Base-by-base conservation (phyloP, 2,329 filamentous ascomycete species). In the Venturia effusa region DNA sequence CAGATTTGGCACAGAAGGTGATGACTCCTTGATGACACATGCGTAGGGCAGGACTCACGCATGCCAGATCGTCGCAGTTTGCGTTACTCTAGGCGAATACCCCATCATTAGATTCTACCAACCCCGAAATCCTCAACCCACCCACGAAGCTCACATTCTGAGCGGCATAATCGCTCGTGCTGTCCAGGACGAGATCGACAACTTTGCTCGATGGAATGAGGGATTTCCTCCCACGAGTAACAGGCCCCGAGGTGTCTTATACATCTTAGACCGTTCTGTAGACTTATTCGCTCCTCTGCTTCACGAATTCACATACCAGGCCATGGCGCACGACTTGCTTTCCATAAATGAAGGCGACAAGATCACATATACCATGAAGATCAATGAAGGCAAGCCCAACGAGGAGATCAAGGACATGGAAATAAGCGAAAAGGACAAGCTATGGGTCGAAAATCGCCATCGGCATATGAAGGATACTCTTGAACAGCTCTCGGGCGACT, bases 401-500 rank as follows among this genome's bases (percentile, higher is more conserved):
- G 84, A 88, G 34, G 85, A 95, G 73, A 84, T 89, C 66, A 96
- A 95, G 74, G 92, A 97, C 55, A 89, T 96, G 82, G 92, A 96
- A 70, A 88, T 99, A 60, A 82, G 83, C 39, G 94, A 99, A 68
- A 89, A 90, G 70, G 94, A 99, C 77, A 89, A 88, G 72, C 89
- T 99, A 59, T 99, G 94, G 94, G 87, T 96, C 30, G 90, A 94
- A 66, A 96, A 96, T 72, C 84, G 94, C 63, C 94, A 99, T 76
- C 84, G 86, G 62, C 94, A 99, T 76, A 99, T 99, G 94, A 96
- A 96, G 74, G 92, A 97, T 74, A 94, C 94, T 3, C 92, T 97
- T 70, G 90, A 93, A 71, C 95, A 93, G 75, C 81, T 99, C 66
- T 94, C 93, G 81, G 84, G 86, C 64, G 93, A 97, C 73, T 97